Percentiles rank a stretch among this genome's conserved stretches.
Conservation (phyloP, 179 eudicot species). For the Pouteria campechiana region DNA sequence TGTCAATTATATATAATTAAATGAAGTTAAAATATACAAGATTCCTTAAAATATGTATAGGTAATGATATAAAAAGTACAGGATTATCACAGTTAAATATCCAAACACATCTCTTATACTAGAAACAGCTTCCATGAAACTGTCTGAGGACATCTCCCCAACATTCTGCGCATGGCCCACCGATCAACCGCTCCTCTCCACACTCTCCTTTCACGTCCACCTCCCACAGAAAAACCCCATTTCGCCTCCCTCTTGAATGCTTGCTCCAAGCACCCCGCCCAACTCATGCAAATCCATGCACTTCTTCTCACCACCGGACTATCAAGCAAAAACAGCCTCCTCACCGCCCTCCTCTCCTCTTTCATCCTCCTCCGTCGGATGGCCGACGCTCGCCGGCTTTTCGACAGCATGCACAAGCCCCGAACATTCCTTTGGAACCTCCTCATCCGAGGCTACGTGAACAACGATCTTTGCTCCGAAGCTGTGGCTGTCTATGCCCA, state of each 20-base stretch:
- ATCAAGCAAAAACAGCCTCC: conserved; percentile 3
- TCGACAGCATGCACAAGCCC: conserved; percentile 5
- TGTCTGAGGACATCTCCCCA: too few relatives aligned
- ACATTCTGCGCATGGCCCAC: too few relatives aligned
- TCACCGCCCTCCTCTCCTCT: not conserved
- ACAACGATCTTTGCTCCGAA: not conserved
- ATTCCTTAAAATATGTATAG: too few relatives aligned
- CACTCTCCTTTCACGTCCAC: too few relatives aligned
- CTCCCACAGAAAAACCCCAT: too few relatives aligned
- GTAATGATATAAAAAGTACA: too few relatives aligned
- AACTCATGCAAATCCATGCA: conserved; percentile 4
- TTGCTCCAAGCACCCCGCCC: not conserved
- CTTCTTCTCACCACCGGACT: conserved; percentile 1
- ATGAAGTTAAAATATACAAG: too few relatives aligned
- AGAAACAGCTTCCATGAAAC: too few relatives aligned
- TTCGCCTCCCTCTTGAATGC: not conserved
- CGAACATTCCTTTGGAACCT: not conserved
- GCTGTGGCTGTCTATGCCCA: not conserved
- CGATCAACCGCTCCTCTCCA: too few relatives aligned
- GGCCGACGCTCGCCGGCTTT: conserved; percentile 3
- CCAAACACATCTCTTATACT: too few relatives aligned
- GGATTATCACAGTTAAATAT: too few relatives aligned
- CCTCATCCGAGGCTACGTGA: conserved; percentile 1
- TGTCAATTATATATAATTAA: too few relatives aligned
- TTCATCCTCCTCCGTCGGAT: not conserved